Evolutionary conservation across 371 early-diverging fungal species (phyloP).

Genomic region (Phascolomyces articulosus): DNA sequence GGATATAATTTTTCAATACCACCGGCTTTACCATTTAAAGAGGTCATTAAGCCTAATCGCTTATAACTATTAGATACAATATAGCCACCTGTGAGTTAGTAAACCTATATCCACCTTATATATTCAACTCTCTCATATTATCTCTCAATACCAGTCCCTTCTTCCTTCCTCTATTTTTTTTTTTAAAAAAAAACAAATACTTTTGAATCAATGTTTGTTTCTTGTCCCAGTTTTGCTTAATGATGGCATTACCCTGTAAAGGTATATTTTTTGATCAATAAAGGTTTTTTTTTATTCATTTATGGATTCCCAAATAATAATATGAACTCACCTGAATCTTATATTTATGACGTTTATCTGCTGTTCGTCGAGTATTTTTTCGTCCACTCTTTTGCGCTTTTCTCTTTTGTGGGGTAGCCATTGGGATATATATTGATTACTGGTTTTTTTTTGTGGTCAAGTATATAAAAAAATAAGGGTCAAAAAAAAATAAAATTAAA

Average conservation of each 20-base stretch:
- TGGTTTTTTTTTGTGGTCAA: conserved; percentile 76
- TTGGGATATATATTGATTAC: conserved; percentile 64
- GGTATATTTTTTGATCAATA: neutral
- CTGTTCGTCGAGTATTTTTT: conserved; percentile 56
- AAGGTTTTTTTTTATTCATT: too few relatives aligned
- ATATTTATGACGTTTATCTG: conserved; percentile 56
- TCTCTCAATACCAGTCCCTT: too few relatives aligned
- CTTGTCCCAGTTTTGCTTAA: conserved; percentile 77
- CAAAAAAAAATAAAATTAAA: neutral
- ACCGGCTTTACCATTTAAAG: conserved; percentile 78
- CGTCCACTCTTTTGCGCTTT: conserved; percentile 33
- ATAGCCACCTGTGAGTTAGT: too few relatives aligned
- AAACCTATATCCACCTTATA: too few relatives aligned
- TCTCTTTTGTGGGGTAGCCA: conserved; percentile 49
- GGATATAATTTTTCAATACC: conserved; percentile 52
- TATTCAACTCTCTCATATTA: too few relatives aligned
- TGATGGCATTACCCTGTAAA: conserved; percentile 57
- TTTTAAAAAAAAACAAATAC: conserved; percentile 35
- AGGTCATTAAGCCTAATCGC: conserved; percentile 75
- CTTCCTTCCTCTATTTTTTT: too few relatives aligned
- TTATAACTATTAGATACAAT: conserved; percentile 51
- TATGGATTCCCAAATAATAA: too few relatives aligned
- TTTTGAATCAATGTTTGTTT: conserved; percentile 77
- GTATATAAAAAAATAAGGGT: neutral
- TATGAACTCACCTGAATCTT: conserved; percentile 42